Evolutionary conservation across 2,329 filamentous ascomycete genomes (phyloP), one percentile per base, ranked within the genome.

Genomic region (Arthrobotrys iridis): DNA sequence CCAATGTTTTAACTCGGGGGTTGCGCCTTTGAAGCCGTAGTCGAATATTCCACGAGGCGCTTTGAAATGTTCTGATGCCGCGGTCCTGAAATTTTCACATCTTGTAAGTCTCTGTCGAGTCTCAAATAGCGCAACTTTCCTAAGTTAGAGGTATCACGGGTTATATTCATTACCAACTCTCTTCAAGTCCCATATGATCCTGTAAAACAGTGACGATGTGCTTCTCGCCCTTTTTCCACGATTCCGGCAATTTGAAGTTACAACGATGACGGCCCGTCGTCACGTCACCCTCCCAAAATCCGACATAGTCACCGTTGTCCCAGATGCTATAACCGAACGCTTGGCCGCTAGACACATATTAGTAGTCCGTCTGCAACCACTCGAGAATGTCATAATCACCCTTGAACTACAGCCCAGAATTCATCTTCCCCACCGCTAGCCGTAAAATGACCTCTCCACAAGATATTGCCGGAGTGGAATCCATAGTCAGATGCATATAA

Each of bases 401-500:
- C 91, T 75, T 89, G 86, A 0, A 90, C 89, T 52, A 83, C 83
- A n/a, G 91, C 79, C 75, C 82, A 85, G 48, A 93, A 82, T 0
- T 82, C 83, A 0, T 83, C 83, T 77, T 92, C 90, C 0, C 84
- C 82, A n/a, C 89, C 89, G 0, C 83, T 86, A 2, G 90, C 87
- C 0, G 83, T 85, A 80, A 94, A 93, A 77, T 88, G 85, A 0
- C 90, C 91, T 0, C 91, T 87, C 83, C 87, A 93, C 48, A 93
- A 78, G 0, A 93, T 84, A 0, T 87, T 87, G 1, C 91, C 91
- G 0, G 88, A 85, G 80, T 91, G 85, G 81, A 88, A 93, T 20
- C 91, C 91, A 79, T 93, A 93, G 81, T 93, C 91, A 10, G 87
- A 87, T 0, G 85, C 85, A 79, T 90, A 92, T 0, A 93, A 85